phyloP scores from a whole-genome alignment of 805 yeast species.

The Pichia phayaonensis region DNA sequence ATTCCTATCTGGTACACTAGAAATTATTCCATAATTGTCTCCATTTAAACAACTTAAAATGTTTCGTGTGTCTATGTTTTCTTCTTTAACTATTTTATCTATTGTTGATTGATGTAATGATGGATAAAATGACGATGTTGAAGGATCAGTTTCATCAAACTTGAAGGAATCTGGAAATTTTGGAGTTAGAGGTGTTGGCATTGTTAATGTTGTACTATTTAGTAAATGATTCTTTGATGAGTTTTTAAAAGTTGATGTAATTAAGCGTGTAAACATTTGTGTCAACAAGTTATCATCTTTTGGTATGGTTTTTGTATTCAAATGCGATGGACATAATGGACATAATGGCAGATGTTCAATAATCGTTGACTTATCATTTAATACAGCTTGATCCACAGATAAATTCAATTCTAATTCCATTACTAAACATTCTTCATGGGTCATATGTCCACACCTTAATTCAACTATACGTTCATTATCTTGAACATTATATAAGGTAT shows the following conservation, averaged over 20 bases:
- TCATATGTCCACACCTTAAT: slow-evolving; percentile 45
- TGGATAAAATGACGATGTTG: not conserved
- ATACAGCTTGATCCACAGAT: not conserved
- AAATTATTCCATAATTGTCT: not conserved
- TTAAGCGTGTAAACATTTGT: slow-evolving; percentile 15
- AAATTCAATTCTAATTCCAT: slow-evolving; percentile 29
- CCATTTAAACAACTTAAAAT: not conserved
- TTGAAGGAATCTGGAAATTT: slow-evolving; percentile 1
- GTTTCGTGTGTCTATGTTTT: not conserved
- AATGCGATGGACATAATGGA: slow-evolving; percentile 14
- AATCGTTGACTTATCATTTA: slow-evolving; percentile 1
- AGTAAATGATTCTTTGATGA: not conserved
- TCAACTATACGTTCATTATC: slow-evolving; percentile 38
- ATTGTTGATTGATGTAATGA: not conserved
- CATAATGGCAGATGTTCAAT: slow-evolving; percentile 22
- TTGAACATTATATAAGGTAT: slow-evolving; percentile 33
- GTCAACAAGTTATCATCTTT: slow-evolving; percentile 12
- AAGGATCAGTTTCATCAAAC: not conserved
- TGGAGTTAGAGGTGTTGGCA: not conserved
- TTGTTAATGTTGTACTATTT: not conserved
- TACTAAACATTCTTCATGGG: slow-evolving; percentile 52
- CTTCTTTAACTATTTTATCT: not conserved
- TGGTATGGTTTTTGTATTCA: slow-evolving; percentile 19
- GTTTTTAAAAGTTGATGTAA: not conserved
- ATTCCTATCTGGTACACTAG: not conserved